Percentiles rank a stretch among this genome's conserved stretches.
Conservation (phyloP, 805 yeast genomes). For the Debaryomyces maramus region DNA sequence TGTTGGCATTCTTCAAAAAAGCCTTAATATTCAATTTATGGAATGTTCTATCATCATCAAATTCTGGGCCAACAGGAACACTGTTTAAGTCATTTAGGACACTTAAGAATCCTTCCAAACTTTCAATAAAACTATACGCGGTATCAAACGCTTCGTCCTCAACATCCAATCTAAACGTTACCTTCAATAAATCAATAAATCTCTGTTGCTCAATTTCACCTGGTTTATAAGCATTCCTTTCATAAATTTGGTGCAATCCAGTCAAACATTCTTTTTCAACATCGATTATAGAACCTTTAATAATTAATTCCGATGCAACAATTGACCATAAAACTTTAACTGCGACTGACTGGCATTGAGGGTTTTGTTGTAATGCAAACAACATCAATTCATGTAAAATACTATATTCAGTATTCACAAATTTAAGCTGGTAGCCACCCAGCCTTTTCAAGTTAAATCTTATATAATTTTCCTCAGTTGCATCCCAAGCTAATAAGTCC, state of each 20-base stretch:
- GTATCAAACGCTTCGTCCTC: conserved; percentile 63
- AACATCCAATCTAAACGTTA: conserved; percentile 52
- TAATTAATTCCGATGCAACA: conserved; percentile 63
- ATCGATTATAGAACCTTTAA: conserved; percentile 56
- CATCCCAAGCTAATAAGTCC: conserved; percentile 70
- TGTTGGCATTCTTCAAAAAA: conserved; percentile 71
- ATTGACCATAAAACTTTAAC: conserved; percentile 70
- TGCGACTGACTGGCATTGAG: conserved; percentile 59
- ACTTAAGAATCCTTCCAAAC: conserved; percentile 59
- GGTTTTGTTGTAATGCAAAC: conserved; percentile 67
- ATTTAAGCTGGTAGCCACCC: conserved; percentile 72
- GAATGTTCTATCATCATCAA: conserved; percentile 84
- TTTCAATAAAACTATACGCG: conserved; percentile 51
- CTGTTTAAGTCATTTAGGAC: conserved; percentile 65
- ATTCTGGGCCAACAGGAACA: conserved; percentile 80
- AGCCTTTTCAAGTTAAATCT: conserved; percentile 61
- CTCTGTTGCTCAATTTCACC: conserved; percentile 51
- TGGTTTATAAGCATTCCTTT: conserved; percentile 57
- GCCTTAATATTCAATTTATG: conserved; percentile 74
- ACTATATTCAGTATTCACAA: conserved; percentile 56
- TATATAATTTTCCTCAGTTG: conserved; percentile 50
- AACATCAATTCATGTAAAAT: conserved; percentile 64
- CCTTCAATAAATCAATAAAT: conserved; percentile 51
- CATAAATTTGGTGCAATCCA: conserved; percentile 66
- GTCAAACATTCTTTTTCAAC: conserved; percentile 62